phyloP scores from a whole-genome alignment of 805 yeast species.

The Suhomyces sp. region DNA sequence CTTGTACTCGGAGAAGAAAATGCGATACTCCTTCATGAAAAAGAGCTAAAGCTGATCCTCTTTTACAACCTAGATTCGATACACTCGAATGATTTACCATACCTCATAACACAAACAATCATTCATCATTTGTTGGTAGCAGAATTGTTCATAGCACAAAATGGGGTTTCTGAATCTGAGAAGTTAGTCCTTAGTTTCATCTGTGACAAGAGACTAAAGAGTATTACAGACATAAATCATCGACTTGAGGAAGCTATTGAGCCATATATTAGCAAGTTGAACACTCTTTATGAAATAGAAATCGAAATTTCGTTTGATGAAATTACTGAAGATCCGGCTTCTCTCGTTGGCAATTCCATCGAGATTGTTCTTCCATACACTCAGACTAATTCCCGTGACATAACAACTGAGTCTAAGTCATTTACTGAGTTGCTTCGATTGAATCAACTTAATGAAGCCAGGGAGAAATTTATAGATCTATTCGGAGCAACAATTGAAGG shows the following conservation, averaged over 20 bases:
- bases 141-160: constrained; percentile 14
- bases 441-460: not conserved
- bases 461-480: not conserved
- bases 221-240: not conserved
- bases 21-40: constrained; percentile 43
- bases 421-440: not conserved
- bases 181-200: not conserved
- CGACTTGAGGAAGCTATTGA: not conserved
- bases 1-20: constrained; percentile 40
- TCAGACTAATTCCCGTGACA: not conserved
- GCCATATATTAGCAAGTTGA: not conserved
- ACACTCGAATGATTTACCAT: constrained; percentile 61
- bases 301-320: not conserved
- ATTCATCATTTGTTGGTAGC: constrained; percentile 29
- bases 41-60: constrained; percentile 37
- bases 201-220: not conserved
- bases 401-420: not conserved
- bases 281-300: not conserved
- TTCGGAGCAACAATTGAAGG: not conserved
- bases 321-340: not conserved
- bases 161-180: not conserved
- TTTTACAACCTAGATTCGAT: constrained; percentile 44
- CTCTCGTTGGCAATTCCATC: not conserved
- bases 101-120: constrained; percentile 49
- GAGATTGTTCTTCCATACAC: not conserved